These are phyloP conservation scores for Chaetomium olivaceum DNA, from an alignment of 2,329 filamentous ascomycete genomes.

Conservation along the genomic window DNA sequence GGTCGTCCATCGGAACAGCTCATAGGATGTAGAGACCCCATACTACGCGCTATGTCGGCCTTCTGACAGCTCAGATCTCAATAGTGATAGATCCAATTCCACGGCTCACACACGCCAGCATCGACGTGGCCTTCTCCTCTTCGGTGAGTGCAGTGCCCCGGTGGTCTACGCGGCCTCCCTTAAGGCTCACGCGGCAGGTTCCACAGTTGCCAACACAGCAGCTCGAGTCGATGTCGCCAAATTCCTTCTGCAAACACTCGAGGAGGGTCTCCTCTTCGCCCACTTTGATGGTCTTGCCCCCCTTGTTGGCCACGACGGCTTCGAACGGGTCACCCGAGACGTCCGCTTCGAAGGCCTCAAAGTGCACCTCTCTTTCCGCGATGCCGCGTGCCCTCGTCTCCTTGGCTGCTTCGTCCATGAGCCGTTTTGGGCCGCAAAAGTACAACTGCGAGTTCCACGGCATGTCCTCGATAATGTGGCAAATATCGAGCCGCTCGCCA, in stretches of 20 bases:
- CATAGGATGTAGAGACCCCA: background rate
- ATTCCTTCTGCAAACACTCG: constrained; percentile 48
- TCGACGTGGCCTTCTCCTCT: constrained; percentile 46
- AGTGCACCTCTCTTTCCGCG: constrained; percentile 55
- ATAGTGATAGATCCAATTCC: constrained; percentile 52
- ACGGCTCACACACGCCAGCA: constrained; percentile 56
- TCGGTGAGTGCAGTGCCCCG: constrained; percentile 49
- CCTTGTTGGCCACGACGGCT: constrained; percentile 50
- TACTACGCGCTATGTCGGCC: background rate
- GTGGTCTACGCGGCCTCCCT: constrained; percentile 49
- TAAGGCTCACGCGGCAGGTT: constrained; percentile 50
- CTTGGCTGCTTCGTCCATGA: constrained; percentile 54
- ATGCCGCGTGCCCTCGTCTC: constrained; percentile 48
- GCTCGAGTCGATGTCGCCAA: constrained; percentile 49
- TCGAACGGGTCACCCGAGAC: constrained; percentile 61
- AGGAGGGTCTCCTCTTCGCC: constrained; percentile 52
- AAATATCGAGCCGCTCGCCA: constrained; percentile 55
- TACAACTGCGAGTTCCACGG: constrained; percentile 60
- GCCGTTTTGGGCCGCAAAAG: constrained; percentile 58
- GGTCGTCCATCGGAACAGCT: background rate
- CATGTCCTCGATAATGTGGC: constrained; percentile 46
- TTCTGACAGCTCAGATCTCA: constrained; percentile 40
- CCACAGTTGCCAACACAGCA: constrained; percentile 58
- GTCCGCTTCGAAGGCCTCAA: constrained; percentile 59
- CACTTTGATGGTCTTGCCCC: constrained; percentile 46